A percentile compares a stretch with the other conserved stretches of the same genome.
Conservation (phyloP, 148 eudicot genomes). For the Spergularia bocconei region DNA sequence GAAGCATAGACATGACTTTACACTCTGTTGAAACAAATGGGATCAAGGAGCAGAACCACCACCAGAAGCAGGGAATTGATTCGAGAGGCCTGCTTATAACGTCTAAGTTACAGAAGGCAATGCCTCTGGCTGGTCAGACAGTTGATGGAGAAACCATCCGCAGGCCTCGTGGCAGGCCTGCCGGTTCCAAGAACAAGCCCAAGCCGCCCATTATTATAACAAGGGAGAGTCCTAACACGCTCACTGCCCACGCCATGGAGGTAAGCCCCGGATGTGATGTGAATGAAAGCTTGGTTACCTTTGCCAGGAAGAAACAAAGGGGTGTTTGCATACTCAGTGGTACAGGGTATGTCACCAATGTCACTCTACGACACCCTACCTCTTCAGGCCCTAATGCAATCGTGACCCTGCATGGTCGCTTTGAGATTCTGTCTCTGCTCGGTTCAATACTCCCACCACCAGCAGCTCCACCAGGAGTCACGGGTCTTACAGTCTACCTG, state of each 20-base stretch:
- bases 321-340: constrained; percentile 64
- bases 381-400: constrained; percentile 49
- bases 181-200: constrained; percentile 81
- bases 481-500: constrained; percentile 57
- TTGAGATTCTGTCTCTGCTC: constrained; percentile 66
- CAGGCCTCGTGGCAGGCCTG: constrained; percentile 77
- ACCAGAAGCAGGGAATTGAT: constrained; percentile 19
- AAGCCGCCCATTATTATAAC: constrained; percentile 79
- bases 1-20: constrained; percentile 33
- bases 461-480: constrained; percentile 58
- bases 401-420: constrained; percentile 67
- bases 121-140: constrained; percentile 11
- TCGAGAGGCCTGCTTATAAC: constrained; percentile 22
- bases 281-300: constrained; percentile 47
- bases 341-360: constrained; percentile 66
- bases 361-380: constrained; percentile 60
- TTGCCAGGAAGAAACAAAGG: constrained; percentile 62
- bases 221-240: constrained; percentile 59
- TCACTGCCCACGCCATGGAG: constrained; percentile 76
- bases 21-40: constrained; percentile 28
- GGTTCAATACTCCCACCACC: constrained; percentile 72
- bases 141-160: constrained; percentile 34
- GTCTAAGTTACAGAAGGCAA: constrained; percentile 19
- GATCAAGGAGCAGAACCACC: constrained; percentile 28
- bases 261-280: constrained; percentile 67